These are phyloP conservation scores for Botryotinia calthae DNA, from an alignment of 2,329 filamentous ascomycete species.

Conservation along the genomic window DNA sequence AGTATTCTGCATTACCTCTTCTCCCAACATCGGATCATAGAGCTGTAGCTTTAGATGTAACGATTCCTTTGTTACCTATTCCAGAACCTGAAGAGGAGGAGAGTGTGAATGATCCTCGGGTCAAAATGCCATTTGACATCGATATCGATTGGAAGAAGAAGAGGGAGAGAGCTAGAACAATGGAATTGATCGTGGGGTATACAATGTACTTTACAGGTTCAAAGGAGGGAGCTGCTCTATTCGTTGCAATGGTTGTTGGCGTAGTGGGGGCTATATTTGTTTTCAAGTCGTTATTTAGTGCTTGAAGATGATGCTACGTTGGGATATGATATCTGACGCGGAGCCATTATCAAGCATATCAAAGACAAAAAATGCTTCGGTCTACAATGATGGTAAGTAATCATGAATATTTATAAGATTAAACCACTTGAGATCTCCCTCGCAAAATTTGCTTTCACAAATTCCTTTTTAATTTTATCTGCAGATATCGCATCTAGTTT, in stretches of 20 bases:
- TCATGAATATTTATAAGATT: neutral
- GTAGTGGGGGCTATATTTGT: conserved; percentile 35
- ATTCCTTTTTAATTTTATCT: neutral
- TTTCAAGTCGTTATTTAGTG: conserved; percentile 24
- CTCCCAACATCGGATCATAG: conserved; percentile 85
- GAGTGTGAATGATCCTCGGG: conserved; percentile 40
- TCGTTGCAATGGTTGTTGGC: conserved; percentile 35
- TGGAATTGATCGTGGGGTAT: conserved; percentile 59
- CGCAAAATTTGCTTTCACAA: neutral
- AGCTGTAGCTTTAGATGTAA: conserved; percentile 70
- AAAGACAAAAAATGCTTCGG: neutral
- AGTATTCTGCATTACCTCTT: conserved; percentile 74
- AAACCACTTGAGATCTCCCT: neutral
- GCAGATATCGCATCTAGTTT: neutral
- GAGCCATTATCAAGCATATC: neutral
- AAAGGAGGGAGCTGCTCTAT: conserved; percentile 35
- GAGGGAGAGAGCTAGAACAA: conserved; percentile 52
- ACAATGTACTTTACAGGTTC: conserved; percentile 45
- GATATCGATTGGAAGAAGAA: conserved; percentile 55
- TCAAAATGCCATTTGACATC: conserved; percentile 55
- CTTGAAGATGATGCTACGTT: neutral
- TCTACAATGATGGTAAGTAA: neutral
- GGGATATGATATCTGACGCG: neutral
- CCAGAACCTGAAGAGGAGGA: conserved; percentile 39
- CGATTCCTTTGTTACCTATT: conserved; percentile 56